Evolutionary conservation across 2,329 filamentous ascomycete species (phyloP), one percentile per base, ranked within the genome.

Genomic region (Salinomyces thailandicus): DNA sequence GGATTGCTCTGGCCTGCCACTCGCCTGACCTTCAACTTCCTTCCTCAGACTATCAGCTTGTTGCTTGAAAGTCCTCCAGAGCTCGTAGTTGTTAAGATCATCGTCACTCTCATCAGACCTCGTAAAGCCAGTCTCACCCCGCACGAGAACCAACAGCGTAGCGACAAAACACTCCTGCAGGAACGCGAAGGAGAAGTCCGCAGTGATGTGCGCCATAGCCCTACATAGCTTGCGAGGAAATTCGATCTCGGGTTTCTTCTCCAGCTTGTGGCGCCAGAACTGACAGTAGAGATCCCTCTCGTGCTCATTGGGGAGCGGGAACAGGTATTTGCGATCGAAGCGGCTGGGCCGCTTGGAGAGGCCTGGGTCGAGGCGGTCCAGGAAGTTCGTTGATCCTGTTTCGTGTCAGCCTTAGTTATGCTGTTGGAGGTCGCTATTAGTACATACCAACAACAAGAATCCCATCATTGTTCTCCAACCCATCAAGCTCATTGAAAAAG

Each of bases 401-500:
- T 24, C 7, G 20, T 24, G 20, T 24, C 7, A 7, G 20, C n/a
- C 20, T 24, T n/a, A n/a, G 20, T 7, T 7, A 24, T 7, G 20
- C 20, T 24, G n/a, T n/a, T n/a, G n/a, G n/a, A n/a, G n/a, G n/a
- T n/a, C n/a, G n/a, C n/a, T n/a, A n/a, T n/a, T 26, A n/a, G 22
- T n/a, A 26, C 22, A 9, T 26, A 26, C 22, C 22, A 26, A 26
- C 22, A 26, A 26, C 22, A 26, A 26, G 4, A 8, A 37, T 12
- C 5, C 79, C 79, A 44, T 81, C 74, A 44, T 84, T 84, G 43
- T 67, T 71, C 49, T 75, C 73, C 5, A 84, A 66, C 0, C 79
- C 79, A 44, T 84, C 79, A 12, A 82, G n/a, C 56, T 83, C 77
- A 52, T 83, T 83, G 39, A 83, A 66, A 59, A 84, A 84, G 61